Evolutionary conservation across 345 rosid species (phyloP).

Genomic region (Firmiana major): DNA sequence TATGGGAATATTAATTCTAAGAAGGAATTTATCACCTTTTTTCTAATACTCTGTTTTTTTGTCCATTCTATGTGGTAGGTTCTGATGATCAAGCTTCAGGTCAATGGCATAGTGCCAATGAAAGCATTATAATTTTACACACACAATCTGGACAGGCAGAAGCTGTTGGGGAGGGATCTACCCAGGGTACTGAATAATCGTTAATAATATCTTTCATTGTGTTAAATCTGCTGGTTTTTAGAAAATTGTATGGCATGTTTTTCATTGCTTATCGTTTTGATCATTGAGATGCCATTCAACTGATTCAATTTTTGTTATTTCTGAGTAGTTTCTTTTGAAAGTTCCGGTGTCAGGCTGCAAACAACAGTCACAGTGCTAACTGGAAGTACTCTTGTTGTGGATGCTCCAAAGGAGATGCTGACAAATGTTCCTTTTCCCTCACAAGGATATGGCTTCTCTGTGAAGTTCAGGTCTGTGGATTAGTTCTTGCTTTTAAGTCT

Average conservation of each 20-base stretch:
- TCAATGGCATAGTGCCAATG: slow-evolving; percentile 61
- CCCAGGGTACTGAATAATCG: slow-evolving; percentile 46
- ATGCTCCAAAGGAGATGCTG: slow-evolving; percentile 69
- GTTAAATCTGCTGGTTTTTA: background rate
- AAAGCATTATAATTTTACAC: slow-evolving; percentile 53
- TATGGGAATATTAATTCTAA: slow-evolving; percentile 8
- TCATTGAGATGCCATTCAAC: slow-evolving; percentile 5
- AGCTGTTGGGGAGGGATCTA: slow-evolving; percentile 64
- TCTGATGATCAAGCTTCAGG: slow-evolving; percentile 51
- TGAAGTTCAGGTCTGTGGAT: slow-evolving; percentile 65
- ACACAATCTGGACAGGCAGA: slow-evolving; percentile 62
- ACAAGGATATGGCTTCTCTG: slow-evolving; percentile 66
- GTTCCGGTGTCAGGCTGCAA: slow-evolving; percentile 53
- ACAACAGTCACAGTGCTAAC: slow-evolving; percentile 61
- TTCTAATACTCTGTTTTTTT: background rate
- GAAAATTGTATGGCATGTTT: background rate
- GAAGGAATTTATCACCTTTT: background rate
- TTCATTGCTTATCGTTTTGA: slow-evolving; percentile 1
- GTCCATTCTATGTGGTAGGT: slow-evolving; percentile 34
- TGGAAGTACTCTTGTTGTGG: slow-evolving; percentile 48
- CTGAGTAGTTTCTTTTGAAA: slow-evolving; percentile 59
- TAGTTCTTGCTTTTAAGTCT: background rate
- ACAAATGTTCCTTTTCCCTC: slow-evolving; percentile 73
- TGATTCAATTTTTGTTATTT: slow-evolving; percentile 21
- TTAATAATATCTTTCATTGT: background rate